Evolutionary conservation across 2,329 filamentous ascomycete species (phyloP).

Genomic region (Alternaria atra): DNA sequence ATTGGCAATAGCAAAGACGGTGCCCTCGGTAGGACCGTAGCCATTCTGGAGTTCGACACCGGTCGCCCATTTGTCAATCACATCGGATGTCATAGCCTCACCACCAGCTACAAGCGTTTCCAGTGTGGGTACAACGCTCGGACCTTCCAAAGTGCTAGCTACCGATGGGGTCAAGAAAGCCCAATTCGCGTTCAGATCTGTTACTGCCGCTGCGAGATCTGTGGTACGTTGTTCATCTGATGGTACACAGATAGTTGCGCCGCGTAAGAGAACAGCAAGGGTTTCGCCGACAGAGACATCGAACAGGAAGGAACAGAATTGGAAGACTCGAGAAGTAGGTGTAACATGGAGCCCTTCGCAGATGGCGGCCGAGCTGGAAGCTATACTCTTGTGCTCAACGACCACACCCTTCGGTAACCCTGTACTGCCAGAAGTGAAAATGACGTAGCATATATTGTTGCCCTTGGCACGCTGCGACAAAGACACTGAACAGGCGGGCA

Average conservation of each 20-base stretch:
- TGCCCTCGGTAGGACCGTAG: constrained; percentile 43
- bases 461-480: constrained; percentile 27
- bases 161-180: constrained; percentile 47
- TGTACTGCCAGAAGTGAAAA: constrained; percentile 48
- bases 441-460: constrained; percentile 37
- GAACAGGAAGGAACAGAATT: constrained; percentile 49
- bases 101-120: constrained; percentile 48
- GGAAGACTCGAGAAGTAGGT: constrained; percentile 42
- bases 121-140: constrained; percentile 49
- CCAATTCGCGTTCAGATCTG: constrained; percentile 40
- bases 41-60: constrained; percentile 39
- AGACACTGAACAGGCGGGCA: constrained; percentile 18
- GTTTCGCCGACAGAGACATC: constrained; percentile 48
- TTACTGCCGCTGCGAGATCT: constrained; percentile 53
- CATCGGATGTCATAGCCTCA: constrained; percentile 37
- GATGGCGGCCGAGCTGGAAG: constrained; percentile 40
- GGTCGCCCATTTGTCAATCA: constrained; percentile 37
- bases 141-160: constrained; percentile 45
- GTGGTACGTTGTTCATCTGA: constrained; percentile 54
- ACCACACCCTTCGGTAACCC: constrained; percentile 45
- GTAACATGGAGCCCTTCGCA: constrained; percentile 40
- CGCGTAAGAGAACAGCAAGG: constrained; percentile 42
- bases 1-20: constrained; percentile 40
- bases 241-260: constrained; percentile 47
- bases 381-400: constrained; percentile 41